These are phyloP conservation scores for Didymella exigua DNA, from an alignment of 2,329 filamentous ascomycete species.

Conservation along the genomic window DNA sequence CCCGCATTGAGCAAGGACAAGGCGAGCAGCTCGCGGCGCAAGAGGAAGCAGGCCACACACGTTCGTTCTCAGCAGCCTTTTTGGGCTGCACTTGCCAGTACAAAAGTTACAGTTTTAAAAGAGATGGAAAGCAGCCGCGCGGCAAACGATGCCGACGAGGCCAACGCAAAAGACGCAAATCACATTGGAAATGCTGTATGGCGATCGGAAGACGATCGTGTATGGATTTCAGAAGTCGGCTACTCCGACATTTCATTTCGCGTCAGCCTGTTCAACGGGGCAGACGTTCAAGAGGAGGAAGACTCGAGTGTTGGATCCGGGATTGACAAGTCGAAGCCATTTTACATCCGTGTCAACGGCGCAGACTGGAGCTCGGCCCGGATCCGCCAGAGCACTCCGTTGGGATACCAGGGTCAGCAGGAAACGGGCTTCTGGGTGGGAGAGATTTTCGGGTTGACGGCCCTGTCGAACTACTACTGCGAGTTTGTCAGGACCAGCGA, in stretches of 20 bases:
- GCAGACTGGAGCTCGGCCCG: conserved; percentile 79
- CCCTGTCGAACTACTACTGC: conserved; percentile 76
- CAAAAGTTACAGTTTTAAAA: conserved; percentile 94
- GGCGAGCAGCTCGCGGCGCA: conserved; percentile 75
- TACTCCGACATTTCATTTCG: conserved; percentile 79
- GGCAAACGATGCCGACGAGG: conserved; percentile 72
- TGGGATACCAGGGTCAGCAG: conserved; percentile 53
- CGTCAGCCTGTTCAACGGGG: conserved; percentile 67
- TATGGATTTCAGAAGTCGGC: conserved; percentile 82
- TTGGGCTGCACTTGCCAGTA: conserved; percentile 93
- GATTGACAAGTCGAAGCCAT: conserved; percentile 73
- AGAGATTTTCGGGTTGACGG: conserved; percentile 69
- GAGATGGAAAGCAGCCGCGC: conserved; percentile 76
- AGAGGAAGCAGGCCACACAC: conserved; percentile 88
- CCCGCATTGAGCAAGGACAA: conserved; percentile 61
- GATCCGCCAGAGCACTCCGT: conserved; percentile 61
- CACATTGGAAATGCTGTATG: conserved; percentile 78
- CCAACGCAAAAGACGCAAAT: conserved; percentile 76
- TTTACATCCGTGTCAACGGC: conserved; percentile 79
- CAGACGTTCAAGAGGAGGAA: conserved; percentile 47
- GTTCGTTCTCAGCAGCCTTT: conserved; percentile 89
- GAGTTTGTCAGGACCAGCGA: conserved; percentile 75
- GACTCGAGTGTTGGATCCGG: conserved; percentile 52
- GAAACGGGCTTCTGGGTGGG: conserved; percentile 68
- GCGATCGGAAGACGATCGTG: conserved; percentile 70